These are phyloP conservation scores for Drosera capensis DNA, from an alignment of 148 eudicot genomes.

Conservation along the genomic window DNA sequence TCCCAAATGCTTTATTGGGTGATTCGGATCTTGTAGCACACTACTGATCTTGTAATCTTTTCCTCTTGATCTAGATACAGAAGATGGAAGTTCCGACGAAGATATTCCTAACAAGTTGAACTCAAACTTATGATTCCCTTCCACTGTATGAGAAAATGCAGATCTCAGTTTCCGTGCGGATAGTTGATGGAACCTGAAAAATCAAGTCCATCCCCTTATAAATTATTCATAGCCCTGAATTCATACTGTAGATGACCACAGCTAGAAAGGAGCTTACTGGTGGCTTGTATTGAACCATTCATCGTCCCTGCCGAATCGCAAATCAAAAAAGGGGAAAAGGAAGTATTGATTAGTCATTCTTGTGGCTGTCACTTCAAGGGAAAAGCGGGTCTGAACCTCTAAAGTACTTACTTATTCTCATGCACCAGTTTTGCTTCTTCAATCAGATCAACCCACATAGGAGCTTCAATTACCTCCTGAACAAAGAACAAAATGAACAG, in stretches of 20 bases:
- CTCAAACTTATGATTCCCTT: slow-evolving; percentile 12
- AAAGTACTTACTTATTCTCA: slow-evolving; percentile 31
- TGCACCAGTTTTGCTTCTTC: slow-evolving; percentile 18
- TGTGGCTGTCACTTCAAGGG: background rate
- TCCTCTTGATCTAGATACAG: slow-evolving; percentile 55
- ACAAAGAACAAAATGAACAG: background rate
- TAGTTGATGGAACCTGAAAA: slow-evolving; percentile 41
- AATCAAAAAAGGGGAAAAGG: slow-evolving; percentile 8
- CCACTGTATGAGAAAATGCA: slow-evolving; percentile 26
- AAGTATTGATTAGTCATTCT: slow-evolving; percentile 1
- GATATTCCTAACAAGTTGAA: slow-evolving; percentile 13
- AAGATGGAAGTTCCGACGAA: slow-evolving; percentile 43
- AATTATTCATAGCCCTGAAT: background rate
- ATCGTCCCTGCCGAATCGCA: slow-evolving; percentile 60
- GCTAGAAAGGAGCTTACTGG: slow-evolving; percentile 23
- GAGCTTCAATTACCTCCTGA: slow-evolving; percentile 68
- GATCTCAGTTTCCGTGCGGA: slow-evolving; percentile 37
- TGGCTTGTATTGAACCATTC: slow-evolving; percentile 49
- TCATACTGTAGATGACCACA: background rate
- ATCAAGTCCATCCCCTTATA: slow-evolving; percentile 3
- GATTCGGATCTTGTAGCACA: slow-evolving; percentile 11
- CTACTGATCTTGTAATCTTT: slow-evolving; percentile 24
- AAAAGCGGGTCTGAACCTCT: background rate
- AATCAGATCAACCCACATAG: slow-evolving; percentile 57
- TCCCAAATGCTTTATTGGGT: slow-evolving; percentile 25